A percentile compares a stretch with the other conserved stretches of the same genome.
Conservation (phyloP, 768 basidiomycete species). For the Piloderma croceum region DNA sequence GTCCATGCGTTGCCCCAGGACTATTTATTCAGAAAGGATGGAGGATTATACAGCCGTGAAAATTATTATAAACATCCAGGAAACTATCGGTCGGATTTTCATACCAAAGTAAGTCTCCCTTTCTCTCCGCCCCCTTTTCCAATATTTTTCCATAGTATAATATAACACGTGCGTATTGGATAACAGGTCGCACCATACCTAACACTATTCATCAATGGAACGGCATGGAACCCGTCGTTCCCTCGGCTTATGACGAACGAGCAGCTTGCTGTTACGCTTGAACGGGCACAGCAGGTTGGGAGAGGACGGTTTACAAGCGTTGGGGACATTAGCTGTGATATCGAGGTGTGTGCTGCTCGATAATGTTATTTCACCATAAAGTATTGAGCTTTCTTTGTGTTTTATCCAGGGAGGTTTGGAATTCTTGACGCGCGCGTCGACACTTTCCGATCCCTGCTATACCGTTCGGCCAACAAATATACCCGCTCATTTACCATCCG, state of each 20-base stretch:
- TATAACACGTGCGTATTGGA: too few species aligned
- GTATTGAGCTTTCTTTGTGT: background rate
- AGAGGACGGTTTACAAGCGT: constrained; percentile 61
- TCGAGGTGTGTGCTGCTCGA: constrained; percentile 44
- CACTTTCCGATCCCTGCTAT: constrained; percentile 73
- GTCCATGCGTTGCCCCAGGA: constrained; percentile 65
- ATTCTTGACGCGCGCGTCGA: constrained; percentile 73
- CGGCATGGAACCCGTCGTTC: constrained; percentile 75
- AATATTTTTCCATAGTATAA: too few species aligned
- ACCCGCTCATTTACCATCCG: constrained; percentile 43
- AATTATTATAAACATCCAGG: constrained; percentile 74
- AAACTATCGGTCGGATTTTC: constrained; percentile 62
- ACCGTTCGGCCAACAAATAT: constrained; percentile 38
- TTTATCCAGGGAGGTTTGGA: constrained; percentile 71
- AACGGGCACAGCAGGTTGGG: constrained; percentile 43
- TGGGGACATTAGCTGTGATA: constrained; percentile 87
- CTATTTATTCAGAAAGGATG: constrained; percentile 61
- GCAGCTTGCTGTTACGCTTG: constrained; percentile 49
- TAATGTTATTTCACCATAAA: background rate
- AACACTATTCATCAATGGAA: constrained; percentile 80
- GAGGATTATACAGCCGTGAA: constrained; percentile 49
- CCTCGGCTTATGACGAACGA: constrained; percentile 74
- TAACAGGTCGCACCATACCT: constrained; percentile 79
- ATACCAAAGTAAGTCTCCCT: constrained; percentile 46
- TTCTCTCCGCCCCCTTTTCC: background rate